Conservation (phyloP, 108 stramenopile species). For the Nannochloropsis gaditana region DNA sequence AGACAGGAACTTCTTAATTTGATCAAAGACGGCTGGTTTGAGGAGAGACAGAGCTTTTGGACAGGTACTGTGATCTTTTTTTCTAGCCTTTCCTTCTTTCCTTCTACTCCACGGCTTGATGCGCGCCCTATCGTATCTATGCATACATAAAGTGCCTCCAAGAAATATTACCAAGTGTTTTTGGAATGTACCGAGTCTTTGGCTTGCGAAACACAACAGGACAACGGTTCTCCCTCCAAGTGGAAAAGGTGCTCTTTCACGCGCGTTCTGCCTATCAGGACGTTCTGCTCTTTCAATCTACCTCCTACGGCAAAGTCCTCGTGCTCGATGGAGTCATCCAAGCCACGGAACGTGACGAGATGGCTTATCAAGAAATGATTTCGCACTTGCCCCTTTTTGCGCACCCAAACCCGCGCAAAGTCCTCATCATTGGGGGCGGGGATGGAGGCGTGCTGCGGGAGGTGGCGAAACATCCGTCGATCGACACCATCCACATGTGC, state of each 20-base stretch:
- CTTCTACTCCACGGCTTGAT: too few species aligned
- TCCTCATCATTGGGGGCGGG: constrained; percentile 93
- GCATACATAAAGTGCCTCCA: too few species aligned
- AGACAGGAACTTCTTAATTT: not conserved
- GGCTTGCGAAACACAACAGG: not conserved
- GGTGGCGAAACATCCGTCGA: constrained; percentile 71
- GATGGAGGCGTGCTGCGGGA: constrained; percentile 95
- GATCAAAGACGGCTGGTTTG: constrained; percentile 72
- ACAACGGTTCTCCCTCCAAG: constrained; percentile 54
- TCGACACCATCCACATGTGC: constrained; percentile 86
- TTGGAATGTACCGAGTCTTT: too few species aligned
- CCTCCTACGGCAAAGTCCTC: constrained; percentile 82
- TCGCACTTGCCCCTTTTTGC: constrained; percentile 86
- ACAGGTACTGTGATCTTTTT: constrained; percentile 39
- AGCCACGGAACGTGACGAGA: constrained; percentile 80
- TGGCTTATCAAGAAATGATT: constrained; percentile 96
- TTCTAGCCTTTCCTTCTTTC: too few species aligned
- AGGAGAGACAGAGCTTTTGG: constrained; percentile 71
- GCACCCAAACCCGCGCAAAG: constrained; percentile 63
- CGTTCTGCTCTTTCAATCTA: constrained; percentile 86
- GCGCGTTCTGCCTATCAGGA: constrained; percentile 80
- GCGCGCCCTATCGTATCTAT: not conserved
- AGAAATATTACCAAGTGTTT: too few species aligned
- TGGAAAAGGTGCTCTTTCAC: constrained; percentile 54
- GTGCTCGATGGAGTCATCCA: constrained; percentile 97